phyloP scores from a whole-genome alignment of 2,329 filamentous ascomycete genomes.

The Fusarium sp. region DNA sequence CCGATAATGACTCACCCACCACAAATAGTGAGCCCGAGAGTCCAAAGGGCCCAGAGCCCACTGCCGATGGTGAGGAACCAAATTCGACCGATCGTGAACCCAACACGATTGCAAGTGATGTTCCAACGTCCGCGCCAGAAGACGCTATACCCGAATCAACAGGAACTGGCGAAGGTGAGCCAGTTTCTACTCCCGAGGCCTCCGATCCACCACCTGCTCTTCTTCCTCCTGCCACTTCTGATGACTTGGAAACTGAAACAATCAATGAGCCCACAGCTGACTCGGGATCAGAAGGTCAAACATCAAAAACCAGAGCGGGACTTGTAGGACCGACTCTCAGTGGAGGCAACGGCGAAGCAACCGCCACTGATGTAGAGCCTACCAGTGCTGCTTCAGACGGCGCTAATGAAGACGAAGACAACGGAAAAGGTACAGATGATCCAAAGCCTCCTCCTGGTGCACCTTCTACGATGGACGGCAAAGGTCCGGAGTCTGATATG shows the following conservation, averaged over 20 bases:
- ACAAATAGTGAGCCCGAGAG: background rate
- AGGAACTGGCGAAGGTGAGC: background rate
- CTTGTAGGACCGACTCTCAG: background rate
- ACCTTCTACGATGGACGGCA: too few relatives aligned
- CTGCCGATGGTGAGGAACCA: slow-evolving; percentile 18
- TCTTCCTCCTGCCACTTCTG: background rate
- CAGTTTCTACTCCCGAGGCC: background rate
- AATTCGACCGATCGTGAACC: background rate
- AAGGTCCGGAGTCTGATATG: too few relatives aligned
- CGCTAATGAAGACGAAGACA: background rate
- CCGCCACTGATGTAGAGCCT: background rate
- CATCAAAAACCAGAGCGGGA: background rate
- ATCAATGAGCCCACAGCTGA: background rate
- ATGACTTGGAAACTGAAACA: background rate
- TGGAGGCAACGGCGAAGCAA: background rate
- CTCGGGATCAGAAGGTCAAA: slow-evolving; percentile 3
- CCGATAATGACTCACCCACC: background rate
- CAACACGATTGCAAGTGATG: slow-evolving; percentile 3
- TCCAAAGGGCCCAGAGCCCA: background rate
- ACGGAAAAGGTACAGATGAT: background rate
- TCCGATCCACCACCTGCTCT: background rate
- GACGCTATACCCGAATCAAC: slow-evolving; percentile 8
- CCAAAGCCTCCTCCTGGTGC: background rate
- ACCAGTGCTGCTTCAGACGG: background rate
- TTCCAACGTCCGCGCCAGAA: slow-evolving; percentile 1